A percentile compares a stretch with the other conserved stretches of the same genome.
Evolutionary conservation across 73 alveolate species (phyloP).

Genomic region (Paramecium caudatum): DNA sequence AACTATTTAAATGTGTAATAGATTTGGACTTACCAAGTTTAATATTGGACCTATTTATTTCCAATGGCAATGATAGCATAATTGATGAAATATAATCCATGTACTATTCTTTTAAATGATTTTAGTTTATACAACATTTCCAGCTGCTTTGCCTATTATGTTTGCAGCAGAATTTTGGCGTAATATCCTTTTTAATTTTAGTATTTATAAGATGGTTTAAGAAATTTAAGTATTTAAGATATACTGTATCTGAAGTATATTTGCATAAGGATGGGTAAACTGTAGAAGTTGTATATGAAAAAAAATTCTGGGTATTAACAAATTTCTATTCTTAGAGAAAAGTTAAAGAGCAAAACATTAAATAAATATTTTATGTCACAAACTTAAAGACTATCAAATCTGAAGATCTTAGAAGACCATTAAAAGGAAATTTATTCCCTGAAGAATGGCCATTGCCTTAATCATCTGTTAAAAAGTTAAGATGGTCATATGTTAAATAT

Average conservation of each 20-base stretch:
- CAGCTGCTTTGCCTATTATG: constrained; percentile 67
- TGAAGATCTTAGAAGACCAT: not conserved
- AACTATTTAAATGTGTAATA: not conserved
- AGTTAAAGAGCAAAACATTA: constrained; percentile 29
- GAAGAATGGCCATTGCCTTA: not conserved
- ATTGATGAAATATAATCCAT: constrained; percentile 36
- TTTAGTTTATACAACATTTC: constrained; percentile 59
- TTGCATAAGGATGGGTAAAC: constrained; percentile 50
- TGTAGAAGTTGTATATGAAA: constrained; percentile 52
- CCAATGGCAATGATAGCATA: not conserved
- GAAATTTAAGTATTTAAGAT: constrained; percentile 49
- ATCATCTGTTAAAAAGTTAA: not conserved
- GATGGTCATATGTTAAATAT: constrained; percentile 58
- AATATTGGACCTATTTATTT: constrained; percentile 23
- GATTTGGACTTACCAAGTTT: not conserved
- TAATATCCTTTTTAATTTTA: not conserved
- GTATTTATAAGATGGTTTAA: constrained; percentile 30
- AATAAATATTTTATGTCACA: constrained; percentile 26
- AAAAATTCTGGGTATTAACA: constrained; percentile 43
- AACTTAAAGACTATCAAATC: not conserved
- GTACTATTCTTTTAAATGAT: not conserved
- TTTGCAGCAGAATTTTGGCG: constrained; percentile 36
- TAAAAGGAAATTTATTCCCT: constrained; percentile 53
- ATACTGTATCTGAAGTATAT: constrained; percentile 28
- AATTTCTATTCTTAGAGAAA: constrained; percentile 30